Percentiles rank a stretch among this genome's conserved stretches.
Conservation (phyloP, 2,329 filamentous ascomycete species). For the Fusarium nelsonii region DNA sequence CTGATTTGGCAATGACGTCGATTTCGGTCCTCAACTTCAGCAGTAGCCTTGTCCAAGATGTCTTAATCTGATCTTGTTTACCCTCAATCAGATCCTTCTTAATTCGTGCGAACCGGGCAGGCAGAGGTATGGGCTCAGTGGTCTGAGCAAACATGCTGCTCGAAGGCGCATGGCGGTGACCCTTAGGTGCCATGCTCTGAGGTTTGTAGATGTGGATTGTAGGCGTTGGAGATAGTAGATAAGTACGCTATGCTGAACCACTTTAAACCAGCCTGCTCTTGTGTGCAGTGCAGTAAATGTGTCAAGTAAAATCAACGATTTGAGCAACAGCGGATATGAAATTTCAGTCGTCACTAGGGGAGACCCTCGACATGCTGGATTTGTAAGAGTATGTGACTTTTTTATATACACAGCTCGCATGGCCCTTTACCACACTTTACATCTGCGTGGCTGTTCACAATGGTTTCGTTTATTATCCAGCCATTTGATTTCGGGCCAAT, state of each 20-base stretch:
- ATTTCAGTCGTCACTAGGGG: constrained; percentile 8
- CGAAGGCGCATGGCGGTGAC: constrained; percentile 41
- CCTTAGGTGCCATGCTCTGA: constrained; percentile 34
- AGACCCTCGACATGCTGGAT: constrained; percentile 10
- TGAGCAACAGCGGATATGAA: background rate
- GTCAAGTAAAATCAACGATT: constrained; percentile 3
- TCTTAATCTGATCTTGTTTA: constrained; percentile 53
- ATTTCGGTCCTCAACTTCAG: constrained; percentile 54
- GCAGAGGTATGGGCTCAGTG: constrained; percentile 52
- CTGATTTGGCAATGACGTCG: constrained; percentile 49
- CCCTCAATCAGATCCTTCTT: constrained; percentile 56
- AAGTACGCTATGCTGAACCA: background rate
- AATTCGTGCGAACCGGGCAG: constrained; percentile 56
- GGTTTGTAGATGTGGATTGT: constrained; percentile 1
- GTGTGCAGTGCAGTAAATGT: constrained; percentile 1
- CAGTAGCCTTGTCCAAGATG: constrained; percentile 58
- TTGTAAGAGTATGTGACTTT: constrained; percentile 11
- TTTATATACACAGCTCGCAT: constrained; percentile 22
- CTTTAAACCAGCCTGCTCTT: background rate
- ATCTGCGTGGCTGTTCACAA: constrained; percentile 10
- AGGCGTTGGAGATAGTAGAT: constrained; percentile 5
- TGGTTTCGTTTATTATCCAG: constrained; percentile 16
- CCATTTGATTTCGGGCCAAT: constrained; percentile 19
- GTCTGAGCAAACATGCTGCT: constrained; percentile 47
- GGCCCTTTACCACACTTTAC: constrained; percentile 11